Percentiles rank a stretch among this genome's conserved stretches.
These are phyloP conservation scores for Bromus sterilis DNA, from an alignment of 176 grass and related monocot genomes.

Conservation along the genomic window DNA sequence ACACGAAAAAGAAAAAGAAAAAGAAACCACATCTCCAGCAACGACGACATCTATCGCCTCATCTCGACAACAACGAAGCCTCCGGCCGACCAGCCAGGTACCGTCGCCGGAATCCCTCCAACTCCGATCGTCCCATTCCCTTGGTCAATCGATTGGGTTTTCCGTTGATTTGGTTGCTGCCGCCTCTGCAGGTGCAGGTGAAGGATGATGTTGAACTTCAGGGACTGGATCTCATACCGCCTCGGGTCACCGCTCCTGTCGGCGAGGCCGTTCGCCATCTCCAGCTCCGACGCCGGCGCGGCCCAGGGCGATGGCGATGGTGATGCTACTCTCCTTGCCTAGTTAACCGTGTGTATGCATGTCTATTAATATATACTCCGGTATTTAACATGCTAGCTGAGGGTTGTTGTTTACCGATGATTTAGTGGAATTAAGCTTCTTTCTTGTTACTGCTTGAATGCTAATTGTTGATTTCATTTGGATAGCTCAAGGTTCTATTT, in stretches of 20 bases:
- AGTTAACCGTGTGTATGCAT: neutral
- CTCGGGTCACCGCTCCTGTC: slow-evolving; percentile 46
- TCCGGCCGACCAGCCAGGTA: slow-evolving; percentile 8
- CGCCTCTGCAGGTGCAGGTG: neutral
- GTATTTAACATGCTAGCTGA: neutral
- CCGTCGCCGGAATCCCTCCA: neutral
- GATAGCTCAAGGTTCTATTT: neutral
- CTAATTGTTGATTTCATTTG: neutral
- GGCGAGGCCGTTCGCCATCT: slow-evolving; percentile 47
- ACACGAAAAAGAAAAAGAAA: neutral
- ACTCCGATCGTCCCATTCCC: neutral
- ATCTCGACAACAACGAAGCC: neutral
- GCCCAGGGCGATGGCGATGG: neutral
- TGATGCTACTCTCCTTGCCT: neutral
- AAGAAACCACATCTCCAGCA: neutral
- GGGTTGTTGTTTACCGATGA: neutral
- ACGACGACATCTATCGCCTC: neutral
- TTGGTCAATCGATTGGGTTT: neutral
- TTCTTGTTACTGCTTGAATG: neutral
- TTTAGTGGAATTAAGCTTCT: neutral
- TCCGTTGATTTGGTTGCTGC: neutral
- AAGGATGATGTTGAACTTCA: slow-evolving; percentile 49
- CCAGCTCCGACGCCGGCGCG: slow-evolving; percentile 12
- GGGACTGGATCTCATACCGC: slow-evolving; percentile 57
- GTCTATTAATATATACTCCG: neutral